Evolutionary conservation across 768 basidiomycete genomes (phyloP).

Genomic region (Leccinum sublutescens): DNA sequence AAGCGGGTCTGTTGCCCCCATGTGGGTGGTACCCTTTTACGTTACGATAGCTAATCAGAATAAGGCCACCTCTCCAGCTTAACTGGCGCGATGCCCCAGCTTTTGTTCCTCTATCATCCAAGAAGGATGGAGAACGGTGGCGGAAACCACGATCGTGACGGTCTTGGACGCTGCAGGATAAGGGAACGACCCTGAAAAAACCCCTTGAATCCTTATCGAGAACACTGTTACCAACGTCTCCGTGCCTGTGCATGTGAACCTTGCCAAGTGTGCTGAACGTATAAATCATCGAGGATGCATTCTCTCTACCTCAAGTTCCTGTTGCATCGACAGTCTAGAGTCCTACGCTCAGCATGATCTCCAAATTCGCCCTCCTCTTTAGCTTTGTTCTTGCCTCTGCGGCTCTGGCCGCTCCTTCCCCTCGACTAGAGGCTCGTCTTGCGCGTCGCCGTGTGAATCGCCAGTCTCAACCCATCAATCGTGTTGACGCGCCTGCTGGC

Average conservation of each 20-base stretch:
- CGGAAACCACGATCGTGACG: neutral
- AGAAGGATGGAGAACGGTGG: neutral
- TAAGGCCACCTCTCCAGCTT: neutral
- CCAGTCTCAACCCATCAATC: neutral
- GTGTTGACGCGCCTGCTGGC: neutral
- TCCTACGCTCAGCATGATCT: neutral
- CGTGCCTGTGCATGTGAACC: neutral
- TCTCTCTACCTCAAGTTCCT: neutral
- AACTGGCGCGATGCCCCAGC: neutral
- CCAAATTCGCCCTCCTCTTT: neutral
- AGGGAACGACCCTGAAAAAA: neutral
- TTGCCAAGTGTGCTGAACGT: neutral
- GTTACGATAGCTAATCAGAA: neutral
- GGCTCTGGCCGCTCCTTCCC: neutral
- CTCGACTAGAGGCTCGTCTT: neutral
- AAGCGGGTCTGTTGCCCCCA: neutral
- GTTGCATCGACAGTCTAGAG: neutral
- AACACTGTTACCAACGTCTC: neutral
- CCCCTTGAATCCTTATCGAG: neutral
- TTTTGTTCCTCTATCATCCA: neutral
- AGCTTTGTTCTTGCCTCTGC: neutral
- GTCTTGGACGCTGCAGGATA: neutral
- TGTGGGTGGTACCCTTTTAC: neutral
- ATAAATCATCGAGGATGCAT: neutral
- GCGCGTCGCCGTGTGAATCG: neutral